phyloP scores from a whole-genome alignment of 2,329 filamentous ascomycete genomes.

The Pleoardoris graminearum region DNA sequence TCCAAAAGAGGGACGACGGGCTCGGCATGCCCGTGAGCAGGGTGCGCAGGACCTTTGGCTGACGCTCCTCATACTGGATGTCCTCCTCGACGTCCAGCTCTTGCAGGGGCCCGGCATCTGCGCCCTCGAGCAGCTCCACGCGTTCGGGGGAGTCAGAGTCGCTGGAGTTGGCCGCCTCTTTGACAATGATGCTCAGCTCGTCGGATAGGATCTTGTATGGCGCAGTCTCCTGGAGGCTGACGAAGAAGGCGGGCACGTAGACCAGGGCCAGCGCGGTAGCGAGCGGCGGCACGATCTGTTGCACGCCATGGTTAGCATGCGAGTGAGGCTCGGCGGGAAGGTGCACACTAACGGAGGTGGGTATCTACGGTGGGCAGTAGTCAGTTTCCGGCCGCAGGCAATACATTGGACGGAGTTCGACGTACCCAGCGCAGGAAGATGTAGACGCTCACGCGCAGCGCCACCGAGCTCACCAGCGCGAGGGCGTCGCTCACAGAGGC shows the following conservation, averaged over 20 bases:
- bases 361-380: conserved; percentile 30
- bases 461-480: conserved; percentile 52
- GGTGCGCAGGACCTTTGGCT: conserved; percentile 62
- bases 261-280: conserved; percentile 66
- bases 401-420: conserved; percentile 16
- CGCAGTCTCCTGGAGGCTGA: conserved; percentile 60
- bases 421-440: conserved; percentile 67
- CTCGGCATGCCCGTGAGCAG: conserved; percentile 77
- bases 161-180: conserved; percentile 42
- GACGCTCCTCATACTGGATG: conserved; percentile 61
- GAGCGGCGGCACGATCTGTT: conserved; percentile 47
- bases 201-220: conserved; percentile 62
- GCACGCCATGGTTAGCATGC: conserved; percentile 13
- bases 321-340: not conserved
- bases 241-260: conserved; percentile 67
- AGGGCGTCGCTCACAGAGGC: conserved; percentile 40
- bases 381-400: conserved; percentile 9
- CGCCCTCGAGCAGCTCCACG: conserved; percentile 47
- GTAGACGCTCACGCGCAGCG: conserved; percentile 56
- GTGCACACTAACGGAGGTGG: conserved; percentile 33
- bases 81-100: conserved; percentile 66
- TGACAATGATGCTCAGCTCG: conserved; percentile 57
- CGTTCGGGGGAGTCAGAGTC: conserved; percentile 38
- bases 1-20: conserved; percentile 67
- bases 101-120: conserved; percentile 39